Evolutionary conservation across 140 eudicot species (phyloP).

Genomic region (Stevia rebaudiana): DNA sequence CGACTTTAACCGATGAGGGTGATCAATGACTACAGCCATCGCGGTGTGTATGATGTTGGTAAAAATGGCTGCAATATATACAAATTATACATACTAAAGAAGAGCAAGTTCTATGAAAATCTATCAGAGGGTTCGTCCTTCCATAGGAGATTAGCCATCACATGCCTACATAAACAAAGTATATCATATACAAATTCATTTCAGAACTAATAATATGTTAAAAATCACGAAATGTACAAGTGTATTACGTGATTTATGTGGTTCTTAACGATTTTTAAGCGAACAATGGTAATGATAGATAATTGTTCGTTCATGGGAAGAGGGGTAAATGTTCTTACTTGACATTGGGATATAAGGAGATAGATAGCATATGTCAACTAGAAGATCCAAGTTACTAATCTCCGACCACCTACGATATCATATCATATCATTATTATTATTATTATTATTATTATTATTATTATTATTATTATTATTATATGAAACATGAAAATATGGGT

Average conservation of each 20-base stretch:
- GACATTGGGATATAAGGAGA: slow-evolving; percentile 31
- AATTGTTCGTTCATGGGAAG: no score
- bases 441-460: no score
- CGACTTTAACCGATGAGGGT: slow-evolving; percentile 54
- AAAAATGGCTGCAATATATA: slow-evolving; percentile 44
- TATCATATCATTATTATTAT: neutral
- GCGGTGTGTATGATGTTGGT: slow-evolving; percentile 38
- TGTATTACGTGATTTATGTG: no score
- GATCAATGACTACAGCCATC: slow-evolving; percentile 93
- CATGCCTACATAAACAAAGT: slow-evolving; percentile 40
- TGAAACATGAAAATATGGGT: no score
- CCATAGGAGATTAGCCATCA: slow-evolving; percentile 79
- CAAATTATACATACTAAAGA: slow-evolving; percentile 34
- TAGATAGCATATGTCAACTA: slow-evolving; percentile 36
- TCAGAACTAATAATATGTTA: neutral
- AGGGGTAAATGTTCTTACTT: slow-evolving; percentile 19
- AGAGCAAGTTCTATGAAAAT: slow-evolving; percentile 39
- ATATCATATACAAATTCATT: neutral
- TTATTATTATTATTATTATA: no score
- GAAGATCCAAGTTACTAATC: slow-evolving; percentile 56
- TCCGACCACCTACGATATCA: slow-evolving; percentile 56
- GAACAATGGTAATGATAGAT: no score
- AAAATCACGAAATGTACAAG: no score
- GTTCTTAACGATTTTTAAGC: no score
- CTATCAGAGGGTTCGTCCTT: slow-evolving; percentile 48